Conservation (phyloP, 2,329 filamentous ascomycete genomes). For the Trichoderma sp. region DNA sequence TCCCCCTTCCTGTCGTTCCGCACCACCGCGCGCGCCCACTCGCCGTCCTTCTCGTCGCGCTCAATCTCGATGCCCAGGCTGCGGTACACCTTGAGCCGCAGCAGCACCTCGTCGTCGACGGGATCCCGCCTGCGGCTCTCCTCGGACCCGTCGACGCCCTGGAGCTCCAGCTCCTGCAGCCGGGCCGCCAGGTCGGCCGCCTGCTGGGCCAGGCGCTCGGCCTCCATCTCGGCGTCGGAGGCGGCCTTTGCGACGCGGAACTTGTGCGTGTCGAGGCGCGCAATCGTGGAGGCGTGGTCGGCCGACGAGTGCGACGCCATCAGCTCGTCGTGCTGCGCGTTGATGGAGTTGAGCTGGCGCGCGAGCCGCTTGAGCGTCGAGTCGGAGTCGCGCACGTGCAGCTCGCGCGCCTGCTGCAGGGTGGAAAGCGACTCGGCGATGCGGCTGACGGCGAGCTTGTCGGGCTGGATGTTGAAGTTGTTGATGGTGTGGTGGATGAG, state of each 20-base stretch:
- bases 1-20: conserved; percentile 83
- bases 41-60: conserved; percentile 66
- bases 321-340: conserved; percentile 73
- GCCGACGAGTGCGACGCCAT: conserved; percentile 70
- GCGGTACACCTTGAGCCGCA: conserved; percentile 87
- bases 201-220: conserved; percentile 82
- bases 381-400: conserved; percentile 70
- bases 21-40: conserved; percentile 82
- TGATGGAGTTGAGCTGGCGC: conserved; percentile 71
- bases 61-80: conserved; percentile 88
- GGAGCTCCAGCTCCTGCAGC: conserved; percentile 78
- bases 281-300: conserved; percentile 78
- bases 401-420: conserved; percentile 77
- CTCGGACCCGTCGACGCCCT: conserved; percentile 71
- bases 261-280: conserved; percentile 86
- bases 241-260: conserved; percentile 93
- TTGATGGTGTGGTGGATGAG: conserved; percentile 87
- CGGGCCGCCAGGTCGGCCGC: conserved; percentile 70
- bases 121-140: conserved; percentile 36
- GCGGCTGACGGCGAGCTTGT: conserved; percentile 79
- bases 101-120: conserved; percentile 61
- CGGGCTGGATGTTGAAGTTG: conserved; percentile 92
- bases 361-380: conserved; percentile 66
- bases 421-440: conserved; percentile 80
- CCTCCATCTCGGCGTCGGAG: conserved; percentile 86